phyloP scores from a whole-genome alignment of 768 basidiomycete species.

The Rhodosporidiobolus sp. region DNA sequence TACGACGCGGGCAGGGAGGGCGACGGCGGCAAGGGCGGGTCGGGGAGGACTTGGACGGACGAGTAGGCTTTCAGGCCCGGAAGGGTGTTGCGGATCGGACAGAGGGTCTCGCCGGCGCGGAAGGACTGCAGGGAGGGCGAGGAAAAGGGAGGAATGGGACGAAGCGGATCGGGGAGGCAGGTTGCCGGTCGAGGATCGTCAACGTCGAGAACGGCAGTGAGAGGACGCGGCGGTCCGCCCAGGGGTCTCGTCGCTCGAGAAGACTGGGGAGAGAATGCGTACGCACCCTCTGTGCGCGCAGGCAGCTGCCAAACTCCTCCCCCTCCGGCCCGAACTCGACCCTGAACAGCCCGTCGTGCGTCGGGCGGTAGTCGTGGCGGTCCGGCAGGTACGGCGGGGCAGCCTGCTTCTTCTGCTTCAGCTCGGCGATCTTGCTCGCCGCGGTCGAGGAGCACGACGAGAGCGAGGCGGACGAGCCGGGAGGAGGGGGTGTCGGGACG shows the following conservation, averaged over 20 bases:
- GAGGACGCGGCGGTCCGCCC: too few species aligned
- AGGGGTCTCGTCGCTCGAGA: not conserved
- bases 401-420: conserved; percentile 4
- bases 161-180: too few species aligned
- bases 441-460: not conserved
- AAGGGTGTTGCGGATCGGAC: conserved; percentile 35
- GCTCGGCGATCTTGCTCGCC: not conserved
- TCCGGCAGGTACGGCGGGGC: conserved; percentile 34
- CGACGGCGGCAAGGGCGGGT: conserved; percentile 28
- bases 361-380: conserved; percentile 27
- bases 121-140: conserved; percentile 11
- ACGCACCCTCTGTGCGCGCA: conserved; percentile 33
- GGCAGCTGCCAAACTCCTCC: conserved; percentile 36
- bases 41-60: conserved; percentile 36
- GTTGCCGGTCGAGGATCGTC: too few species aligned
- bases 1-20: conserved; percentile 7
- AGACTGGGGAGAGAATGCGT: too few species aligned
- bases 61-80: conserved; percentile 37
- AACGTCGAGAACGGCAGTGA: not conserved
- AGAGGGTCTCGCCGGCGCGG: conserved; percentile 21
- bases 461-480: not conserved
- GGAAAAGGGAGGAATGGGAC: not conserved
- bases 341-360: conserved; percentile 20
- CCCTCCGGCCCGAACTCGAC: conserved; percentile 35
- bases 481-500: conserved; percentile 6